These are phyloP conservation scores for Thuidium tamariscinum DNA, from an alignment of 225 moss, liverwort and hornwort species.

Conservation along the genomic window DNA sequence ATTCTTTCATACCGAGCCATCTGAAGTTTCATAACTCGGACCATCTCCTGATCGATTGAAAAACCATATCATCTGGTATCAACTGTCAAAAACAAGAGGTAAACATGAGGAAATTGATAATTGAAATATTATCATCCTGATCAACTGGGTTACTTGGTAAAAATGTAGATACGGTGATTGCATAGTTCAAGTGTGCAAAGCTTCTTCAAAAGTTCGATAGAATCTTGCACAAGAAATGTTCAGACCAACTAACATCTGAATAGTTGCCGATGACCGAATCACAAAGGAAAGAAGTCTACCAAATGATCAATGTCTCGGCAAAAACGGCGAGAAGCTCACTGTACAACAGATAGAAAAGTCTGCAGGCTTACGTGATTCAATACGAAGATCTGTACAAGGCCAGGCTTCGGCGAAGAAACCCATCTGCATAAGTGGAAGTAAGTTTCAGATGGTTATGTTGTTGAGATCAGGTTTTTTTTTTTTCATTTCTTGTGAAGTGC, in stretches of 20 bases:
- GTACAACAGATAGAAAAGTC: background rate
- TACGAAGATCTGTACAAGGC: constrained; percentile 87
- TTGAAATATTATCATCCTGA: background rate
- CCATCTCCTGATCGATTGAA: constrained; percentile 82
- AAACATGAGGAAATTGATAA: background rate
- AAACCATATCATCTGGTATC: constrained; percentile 90
- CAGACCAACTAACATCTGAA: background rate
- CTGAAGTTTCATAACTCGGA: constrained; percentile 78
- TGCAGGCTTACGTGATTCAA: constrained; percentile 65
- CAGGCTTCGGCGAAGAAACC: constrained; percentile 93
- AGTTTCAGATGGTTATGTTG: background rate
- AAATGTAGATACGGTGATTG: background rate
- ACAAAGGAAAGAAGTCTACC: background rate
- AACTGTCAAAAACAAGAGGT: constrained; percentile 28
- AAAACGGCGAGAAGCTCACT: background rate
- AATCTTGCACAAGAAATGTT: background rate
- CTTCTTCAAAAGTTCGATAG: background rate
- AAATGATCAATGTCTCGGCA: background rate
- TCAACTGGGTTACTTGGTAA: background rate
- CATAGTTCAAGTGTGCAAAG: background rate
- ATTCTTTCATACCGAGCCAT: constrained; percentile 53
- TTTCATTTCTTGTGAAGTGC: no score
- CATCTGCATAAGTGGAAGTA: constrained; percentile 35
- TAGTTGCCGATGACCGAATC: background rate
- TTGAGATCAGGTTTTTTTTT: no score